Conservation (phyloP, 2,329 filamentous ascomycete species). For the Xylaria sp. region DNA sequence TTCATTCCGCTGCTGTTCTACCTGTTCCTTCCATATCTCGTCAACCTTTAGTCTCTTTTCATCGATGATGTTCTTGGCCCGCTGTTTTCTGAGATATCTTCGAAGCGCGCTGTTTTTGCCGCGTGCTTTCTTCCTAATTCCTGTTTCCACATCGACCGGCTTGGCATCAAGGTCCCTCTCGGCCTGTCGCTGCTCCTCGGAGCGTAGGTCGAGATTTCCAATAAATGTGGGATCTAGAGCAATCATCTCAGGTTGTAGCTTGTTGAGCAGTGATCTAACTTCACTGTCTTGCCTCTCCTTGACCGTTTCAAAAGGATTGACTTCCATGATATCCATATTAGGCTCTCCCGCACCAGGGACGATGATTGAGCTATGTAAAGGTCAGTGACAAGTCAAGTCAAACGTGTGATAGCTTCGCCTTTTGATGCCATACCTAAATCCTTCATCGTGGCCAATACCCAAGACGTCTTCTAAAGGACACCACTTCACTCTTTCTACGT, state of each 20-base stretch:
- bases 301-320: constrained; percentile 93
- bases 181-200: constrained; percentile 78
- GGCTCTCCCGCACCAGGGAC: constrained; percentile 96
- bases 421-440: constrained; percentile 70
- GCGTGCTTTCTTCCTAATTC: constrained; percentile 79
- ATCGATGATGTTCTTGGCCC: constrained; percentile 93
- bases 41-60: constrained; percentile 91
- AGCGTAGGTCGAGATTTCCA: constrained; percentile 85
- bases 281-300: constrained; percentile 95
- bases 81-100: constrained; percentile 91
- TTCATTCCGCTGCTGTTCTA: constrained; percentile 71
- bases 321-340: constrained; percentile 93
- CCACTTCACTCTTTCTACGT: constrained; percentile 85
- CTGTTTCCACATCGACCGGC: constrained; percentile 65
- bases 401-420: constrained; percentile 50
- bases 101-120: constrained; percentile 91
- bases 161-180: constrained; percentile 84
- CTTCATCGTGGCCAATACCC: constrained; percentile 83
- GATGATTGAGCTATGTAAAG: constrained; percentile 64
- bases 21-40: constrained; percentile 78
- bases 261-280: constrained; percentile 90
- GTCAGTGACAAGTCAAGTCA: constrained; percentile 46
- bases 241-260: constrained; percentile 97
- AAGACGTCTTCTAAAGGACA: constrained; percentile 96
- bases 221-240: constrained; percentile 92